Evolutionary conservation across 75 land plant species (phyloP), one percentile per base, ranked within the genome.

Genomic region (Ceratopteris richardii): DNA sequence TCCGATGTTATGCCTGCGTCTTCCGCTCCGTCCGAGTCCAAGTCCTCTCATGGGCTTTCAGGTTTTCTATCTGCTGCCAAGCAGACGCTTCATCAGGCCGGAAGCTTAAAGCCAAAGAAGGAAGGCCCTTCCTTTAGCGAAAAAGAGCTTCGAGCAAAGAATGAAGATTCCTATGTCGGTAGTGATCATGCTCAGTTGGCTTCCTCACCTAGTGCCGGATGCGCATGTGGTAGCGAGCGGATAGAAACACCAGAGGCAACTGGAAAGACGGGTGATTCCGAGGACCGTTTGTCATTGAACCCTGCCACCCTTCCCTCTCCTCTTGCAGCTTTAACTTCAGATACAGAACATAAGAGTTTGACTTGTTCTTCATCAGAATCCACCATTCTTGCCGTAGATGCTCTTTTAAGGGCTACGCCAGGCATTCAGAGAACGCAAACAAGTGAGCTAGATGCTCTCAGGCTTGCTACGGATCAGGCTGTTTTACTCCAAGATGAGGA

Each of bases 401-500:
- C 25, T 55, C 25, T 50, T 50, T 27, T 55, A 29, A 29, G 57
- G 22, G 57, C 24, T 33, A 10, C 18, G 39, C 60, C 28, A 20
- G 21, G 48, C 2, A 46, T 46, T 5, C 48, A 46, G 48, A n/a
- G 21, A 17, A 46, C 48, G 14, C n/a, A 46, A 46, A 46, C 48
- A 46, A 14, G 14, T 46, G 21, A 46, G 21, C 2, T 17, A n/a
- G 14, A 5, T 2, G 21, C 21, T 4, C 48, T 46, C 21, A 5
- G 14, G 48, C 21, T 57, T 28, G 24, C 31, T 11, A 31, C 7
- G 6, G 33, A n/a, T 16, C 24, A 57, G 6, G 60, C 30, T 28
- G 33, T 57, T 16, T 33, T 18, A 36, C 37, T 57, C 17, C 33
- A 29, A 33, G 60, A 57, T 29, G 90, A 88, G 65, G 93, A 88